phyloP scores from a whole-genome alignment of 805 yeast species.

The Cephaloascus albidus region DNA sequence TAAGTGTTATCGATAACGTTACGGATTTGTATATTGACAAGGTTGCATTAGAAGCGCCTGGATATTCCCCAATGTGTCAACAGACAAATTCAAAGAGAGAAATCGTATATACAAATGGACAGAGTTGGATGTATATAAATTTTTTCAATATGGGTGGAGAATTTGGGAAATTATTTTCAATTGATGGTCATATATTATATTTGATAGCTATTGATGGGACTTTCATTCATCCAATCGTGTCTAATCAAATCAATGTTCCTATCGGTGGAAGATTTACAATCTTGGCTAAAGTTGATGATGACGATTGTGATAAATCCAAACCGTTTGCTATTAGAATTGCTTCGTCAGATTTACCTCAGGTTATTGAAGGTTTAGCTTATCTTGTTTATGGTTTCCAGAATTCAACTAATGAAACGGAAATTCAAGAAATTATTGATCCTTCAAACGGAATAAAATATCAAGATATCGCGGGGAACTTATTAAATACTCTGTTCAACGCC shows the following conservation, averaged over 20 bases:
- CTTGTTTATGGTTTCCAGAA: constrained; percentile 11
- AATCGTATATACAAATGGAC: constrained; percentile 11
- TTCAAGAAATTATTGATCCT: constrained; percentile 1
- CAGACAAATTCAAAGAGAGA: constrained; percentile 10
- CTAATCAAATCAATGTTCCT: constrained; percentile 18
- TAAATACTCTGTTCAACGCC: constrained; percentile 4
- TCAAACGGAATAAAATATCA: constrained; percentile 11
- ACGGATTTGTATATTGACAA: constrained; percentile 7
- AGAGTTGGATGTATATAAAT: constrained; percentile 16
- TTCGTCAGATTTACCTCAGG: constrained; percentile 17
- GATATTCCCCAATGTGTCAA: constrained; percentile 12
- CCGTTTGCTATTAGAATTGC: constrained; percentile 18
- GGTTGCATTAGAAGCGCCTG: constrained; percentile 13
- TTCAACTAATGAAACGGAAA: constrained; percentile 1
- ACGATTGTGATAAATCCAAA: constrained; percentile 7
- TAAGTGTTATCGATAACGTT: not conserved
- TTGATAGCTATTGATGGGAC: constrained; percentile 22
- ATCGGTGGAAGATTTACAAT: constrained; percentile 20
- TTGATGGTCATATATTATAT: constrained; percentile 20
- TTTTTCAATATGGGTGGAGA: constrained; percentile 22
- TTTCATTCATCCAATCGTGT: constrained; percentile 14
- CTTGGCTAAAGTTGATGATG: constrained; percentile 11
- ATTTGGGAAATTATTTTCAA: constrained; percentile 19
- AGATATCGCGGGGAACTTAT: constrained; percentile 13
- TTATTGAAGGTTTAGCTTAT: constrained; percentile 15